Evolutionary conservation across 495 filamentous ascomycete genomes (phyloP), one percentile per base, ranked within the genome.

Genomic region (Talaromyces ruber): DNA sequence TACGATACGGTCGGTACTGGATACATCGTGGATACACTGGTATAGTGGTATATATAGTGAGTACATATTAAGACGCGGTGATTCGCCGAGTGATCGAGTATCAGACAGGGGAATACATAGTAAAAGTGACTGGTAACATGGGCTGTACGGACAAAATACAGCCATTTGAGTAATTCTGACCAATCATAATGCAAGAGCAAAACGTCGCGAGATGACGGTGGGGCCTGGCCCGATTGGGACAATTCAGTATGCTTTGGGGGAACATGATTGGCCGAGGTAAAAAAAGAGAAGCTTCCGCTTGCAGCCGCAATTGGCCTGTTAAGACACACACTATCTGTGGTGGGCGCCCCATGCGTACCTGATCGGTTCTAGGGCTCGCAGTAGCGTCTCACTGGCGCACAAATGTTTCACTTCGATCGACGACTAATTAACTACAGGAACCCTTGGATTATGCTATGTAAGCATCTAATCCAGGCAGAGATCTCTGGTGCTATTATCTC

Each of bases 261-360:
- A 2, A 12, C 4, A 0, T 53, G 28, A 34, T 57, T 57, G 54
- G 54, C 16, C 18, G 24, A 54, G 22, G 26, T 14, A 28, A 54
- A 28, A n/a, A 25, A 11, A 22, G 51, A 26, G 28, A 30, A 57
- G 28, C 54, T 57, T 57, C 54, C 54, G 54, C 26, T 57, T 57
- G 54, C 54, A 57, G 54, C 54, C 54, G 54, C 29, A 5, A 57
- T 57, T 57, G 54, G 54, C 26, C 29, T 26, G 51, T 47, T 6
- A 21, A 7, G n/a, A 21, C 2, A 21, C 2, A 21, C n/a, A 7
- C 8, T 47, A 47, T 47, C 7, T 21, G 16, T 18, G 43, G 43
- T 18, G 8, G 8, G n/a, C 18, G 43, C 43, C 43, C 43, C 43
- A 9, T n/a, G 1, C 8, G 43, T 47, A 3, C 43, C 43, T 47